Evolutionary conservation across 139 green algal species (phyloP).

Genomic region (Chloropicon primus): DNA sequence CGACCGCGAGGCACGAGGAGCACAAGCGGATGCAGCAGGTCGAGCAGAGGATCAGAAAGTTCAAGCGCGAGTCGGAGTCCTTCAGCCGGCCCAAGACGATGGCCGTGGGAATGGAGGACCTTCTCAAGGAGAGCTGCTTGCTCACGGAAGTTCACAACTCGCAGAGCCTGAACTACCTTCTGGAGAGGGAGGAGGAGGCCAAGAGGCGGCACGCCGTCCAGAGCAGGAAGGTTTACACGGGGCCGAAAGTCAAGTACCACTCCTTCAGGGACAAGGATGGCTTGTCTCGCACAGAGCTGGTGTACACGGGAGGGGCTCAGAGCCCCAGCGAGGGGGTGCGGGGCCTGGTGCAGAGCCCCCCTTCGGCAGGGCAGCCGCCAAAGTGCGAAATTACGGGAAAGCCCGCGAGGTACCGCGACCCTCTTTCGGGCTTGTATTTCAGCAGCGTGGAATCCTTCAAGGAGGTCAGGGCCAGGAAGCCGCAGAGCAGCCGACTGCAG

Average conservation of each 20-base stretch:
- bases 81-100: constrained; percentile 7
- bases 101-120: constrained; percentile 57
- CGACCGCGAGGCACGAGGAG: constrained; percentile 23
- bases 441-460: background rate
- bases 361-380: background rate
- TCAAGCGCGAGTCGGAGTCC: background rate
- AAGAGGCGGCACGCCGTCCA: constrained; percentile 30
- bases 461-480: too few relatives aligned
- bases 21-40: constrained; percentile 12
- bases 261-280: background rate
- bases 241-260: background rate
- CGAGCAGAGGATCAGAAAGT: background rate
- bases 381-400: constrained; percentile 2
- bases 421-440: background rate
- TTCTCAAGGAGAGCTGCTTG: constrained; percentile 68
- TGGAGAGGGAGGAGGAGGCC: constrained; percentile 38
- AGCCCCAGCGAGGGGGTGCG: background rate
- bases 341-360: background rate
- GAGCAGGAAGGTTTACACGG: constrained; percentile 11
- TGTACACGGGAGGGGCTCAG: background rate
- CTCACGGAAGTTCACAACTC: constrained; percentile 67
- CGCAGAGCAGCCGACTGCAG: too few relatives aligned
- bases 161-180: constrained; percentile 43
- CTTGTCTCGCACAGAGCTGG: background rate
- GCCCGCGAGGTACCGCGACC: background rate